phyloP scores from a whole-genome alignment of 352 stramenopile species.

The Pythium monospermum region DNA sequence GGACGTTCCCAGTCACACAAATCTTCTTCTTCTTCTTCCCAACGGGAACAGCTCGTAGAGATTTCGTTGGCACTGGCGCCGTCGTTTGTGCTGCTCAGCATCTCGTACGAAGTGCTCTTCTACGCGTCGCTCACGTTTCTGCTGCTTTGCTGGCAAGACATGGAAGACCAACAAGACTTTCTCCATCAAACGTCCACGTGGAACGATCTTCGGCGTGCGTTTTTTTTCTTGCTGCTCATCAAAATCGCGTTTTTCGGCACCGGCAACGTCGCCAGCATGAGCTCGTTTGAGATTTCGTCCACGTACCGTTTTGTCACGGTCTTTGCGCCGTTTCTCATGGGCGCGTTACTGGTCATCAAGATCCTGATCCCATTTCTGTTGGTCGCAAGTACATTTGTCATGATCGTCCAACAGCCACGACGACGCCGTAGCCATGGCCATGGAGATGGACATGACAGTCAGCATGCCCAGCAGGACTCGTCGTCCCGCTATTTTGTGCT shows the following conservation, averaged over 20 bases:
- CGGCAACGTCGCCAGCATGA: slow-evolving; percentile 84
- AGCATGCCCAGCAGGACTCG: background rate
- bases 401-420: slow-evolving; percentile 35
- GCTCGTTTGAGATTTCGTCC: slow-evolving; percentile 82
- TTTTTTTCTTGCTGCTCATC: slow-evolving; percentile 74
- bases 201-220: slow-evolving; percentile 58
- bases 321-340: slow-evolving; percentile 82
- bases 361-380: slow-evolving; percentile 78
- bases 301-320: slow-evolving; percentile 83
- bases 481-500: slow-evolving; percentile 59
- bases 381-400: slow-evolving; percentile 60
- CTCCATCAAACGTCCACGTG: background rate
- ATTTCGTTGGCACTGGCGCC: slow-evolving; percentile 57
- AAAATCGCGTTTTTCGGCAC: slow-evolving; percentile 86
- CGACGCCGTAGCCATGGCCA: too few species aligned
- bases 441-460: too few species aligned
- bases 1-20: slow-evolving; percentile 1
- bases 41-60: slow-evolving; percentile 36
- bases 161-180: slow-evolving; percentile 29
- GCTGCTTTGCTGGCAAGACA: slow-evolving; percentile 54
- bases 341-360: slow-evolving; percentile 67
- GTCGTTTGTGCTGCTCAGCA: slow-evolving; percentile 68
- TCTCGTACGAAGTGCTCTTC: slow-evolving; percentile 84
- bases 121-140: slow-evolving; percentile 52
- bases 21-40: background rate